Percentiles rank a stretch among this genome's conserved stretches.
phyloP scores from a whole-genome alignment of 2,329 filamentous ascomycete species.

The Venturia effusa region DNA sequence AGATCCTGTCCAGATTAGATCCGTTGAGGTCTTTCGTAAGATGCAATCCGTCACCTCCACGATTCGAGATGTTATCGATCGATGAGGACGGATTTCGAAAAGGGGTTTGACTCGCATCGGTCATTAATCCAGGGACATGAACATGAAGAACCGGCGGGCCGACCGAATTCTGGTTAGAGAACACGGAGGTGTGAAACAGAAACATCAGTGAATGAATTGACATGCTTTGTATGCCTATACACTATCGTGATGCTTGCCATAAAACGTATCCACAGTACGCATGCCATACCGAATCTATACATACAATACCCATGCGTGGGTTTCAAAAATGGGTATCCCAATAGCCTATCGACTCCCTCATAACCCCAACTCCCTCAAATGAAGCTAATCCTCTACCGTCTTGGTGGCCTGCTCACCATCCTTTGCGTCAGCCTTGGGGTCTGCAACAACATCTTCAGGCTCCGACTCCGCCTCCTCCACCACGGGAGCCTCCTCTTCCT shows the following conservation, averaged over 20 bases:
- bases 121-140: too few relatives aligned
- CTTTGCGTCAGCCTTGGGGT: not conserved
- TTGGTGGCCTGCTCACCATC: conserved; percentile 4
- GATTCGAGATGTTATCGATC: too few relatives aligned
- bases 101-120: too few relatives aligned
- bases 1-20: too few relatives aligned
- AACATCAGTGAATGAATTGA: not conserved
- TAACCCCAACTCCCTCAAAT: not conserved
- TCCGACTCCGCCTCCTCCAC: not conserved
- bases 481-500: not conserved
- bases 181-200: too few relatives aligned
- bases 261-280: not conserved
- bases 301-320: not conserved
- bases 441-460: not conserved
- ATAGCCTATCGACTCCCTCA: not conserved
- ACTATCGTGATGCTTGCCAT: not conserved
- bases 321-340: conserved; percentile 1
- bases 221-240: not conserved
- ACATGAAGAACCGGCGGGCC: too few relatives aligned
- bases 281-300: not conserved
- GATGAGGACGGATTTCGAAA: too few relatives aligned
- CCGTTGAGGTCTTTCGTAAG: too few relatives aligned
- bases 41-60: too few relatives aligned
- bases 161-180: too few relatives aligned
- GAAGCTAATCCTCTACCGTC: conserved; percentile 1